phyloP scores from a whole-genome alignment of 192 early-diverging fungal genomes.

The Entomortierella chlamydospora region DNA sequence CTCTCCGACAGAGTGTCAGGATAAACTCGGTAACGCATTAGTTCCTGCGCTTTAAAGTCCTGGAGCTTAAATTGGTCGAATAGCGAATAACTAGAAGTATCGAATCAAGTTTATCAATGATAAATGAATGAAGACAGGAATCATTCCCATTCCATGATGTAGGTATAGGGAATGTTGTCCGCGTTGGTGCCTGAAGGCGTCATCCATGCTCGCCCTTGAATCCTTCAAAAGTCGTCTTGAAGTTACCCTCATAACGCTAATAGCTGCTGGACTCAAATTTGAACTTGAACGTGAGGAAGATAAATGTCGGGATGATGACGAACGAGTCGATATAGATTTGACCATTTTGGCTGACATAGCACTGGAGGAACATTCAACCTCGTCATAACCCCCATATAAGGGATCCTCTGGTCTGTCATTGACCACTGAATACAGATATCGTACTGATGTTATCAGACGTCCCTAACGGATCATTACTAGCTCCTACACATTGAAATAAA shows the following conservation, averaged over 20 bases:
- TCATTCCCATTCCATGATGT: background rate
- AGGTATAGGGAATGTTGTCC: background rate
- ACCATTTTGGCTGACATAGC: too few species aligned
- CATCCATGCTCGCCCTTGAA: slow-evolving; percentile 4
- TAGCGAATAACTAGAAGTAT: background rate
- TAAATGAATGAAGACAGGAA: slow-evolving; percentile 4
- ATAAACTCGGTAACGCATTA: background rate
- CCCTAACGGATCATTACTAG: too few species aligned
- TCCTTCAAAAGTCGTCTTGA: background rate
- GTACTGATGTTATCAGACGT: too few species aligned
- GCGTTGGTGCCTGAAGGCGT: slow-evolving; percentile 2
- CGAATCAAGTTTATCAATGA: background rate
- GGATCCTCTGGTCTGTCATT: too few species aligned
- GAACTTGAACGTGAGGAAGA: too few species aligned
- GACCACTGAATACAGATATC: too few species aligned
- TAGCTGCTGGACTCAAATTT: too few species aligned
- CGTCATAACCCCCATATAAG: too few species aligned
- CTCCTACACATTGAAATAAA: too few species aligned
- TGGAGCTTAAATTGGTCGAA: background rate
- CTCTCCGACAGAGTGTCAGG: background rate
- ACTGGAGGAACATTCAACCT: too few species aligned
- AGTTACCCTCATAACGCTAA: background rate
- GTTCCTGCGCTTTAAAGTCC: background rate
- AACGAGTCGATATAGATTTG: too few species aligned
- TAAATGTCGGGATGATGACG: too few species aligned